Conservation (phyloP, 768 basidiomycete species). For the Cantharellus anzutake region DNA sequence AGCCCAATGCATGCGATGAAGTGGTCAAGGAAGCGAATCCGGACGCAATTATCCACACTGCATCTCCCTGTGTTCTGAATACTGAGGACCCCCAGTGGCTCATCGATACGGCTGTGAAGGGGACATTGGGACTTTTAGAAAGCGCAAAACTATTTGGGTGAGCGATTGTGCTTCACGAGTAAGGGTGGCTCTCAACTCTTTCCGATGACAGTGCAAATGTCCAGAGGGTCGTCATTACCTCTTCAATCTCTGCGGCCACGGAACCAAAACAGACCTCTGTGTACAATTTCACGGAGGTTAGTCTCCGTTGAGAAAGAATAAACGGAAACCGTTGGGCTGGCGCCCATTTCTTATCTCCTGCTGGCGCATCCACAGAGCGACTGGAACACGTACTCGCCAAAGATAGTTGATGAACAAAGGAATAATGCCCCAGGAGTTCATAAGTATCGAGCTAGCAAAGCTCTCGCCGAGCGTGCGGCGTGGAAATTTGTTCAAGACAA, state of each 20-base stretch:
- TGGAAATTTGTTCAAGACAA: conserved; percentile 15
- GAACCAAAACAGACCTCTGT: not conserved
- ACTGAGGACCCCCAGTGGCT: conserved; percentile 10
- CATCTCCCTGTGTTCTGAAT: not conserved
- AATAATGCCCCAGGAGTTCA: conserved; percentile 11
- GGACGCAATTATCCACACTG: not conserved
- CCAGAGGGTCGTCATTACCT: conserved; percentile 20
- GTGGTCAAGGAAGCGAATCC: not conserved
- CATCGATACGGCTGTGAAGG: conserved; percentile 20
- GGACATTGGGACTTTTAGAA: conserved; percentile 18
- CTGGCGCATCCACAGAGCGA: conserved; percentile 11
- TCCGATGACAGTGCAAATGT: conserved; percentile 14
- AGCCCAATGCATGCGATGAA: not conserved
- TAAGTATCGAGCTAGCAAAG: conserved; percentile 16
- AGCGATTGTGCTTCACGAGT: not conserved
- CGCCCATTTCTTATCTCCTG: not conserved
- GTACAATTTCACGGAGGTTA: not conserved
- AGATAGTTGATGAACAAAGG: conserved; percentile 16
- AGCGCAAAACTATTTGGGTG: conserved; percentile 1
- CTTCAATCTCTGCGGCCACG: conserved; percentile 10
- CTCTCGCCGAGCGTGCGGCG: conserved; percentile 16
- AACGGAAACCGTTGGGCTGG: too few species aligned
- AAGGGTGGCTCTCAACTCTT: not conserved
- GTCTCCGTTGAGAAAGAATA: too few species aligned
- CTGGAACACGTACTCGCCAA: conserved; percentile 17